phyloP scores from a whole-genome alignment of 768 basidiomycete species.

The Mycena indigotica region DNA sequence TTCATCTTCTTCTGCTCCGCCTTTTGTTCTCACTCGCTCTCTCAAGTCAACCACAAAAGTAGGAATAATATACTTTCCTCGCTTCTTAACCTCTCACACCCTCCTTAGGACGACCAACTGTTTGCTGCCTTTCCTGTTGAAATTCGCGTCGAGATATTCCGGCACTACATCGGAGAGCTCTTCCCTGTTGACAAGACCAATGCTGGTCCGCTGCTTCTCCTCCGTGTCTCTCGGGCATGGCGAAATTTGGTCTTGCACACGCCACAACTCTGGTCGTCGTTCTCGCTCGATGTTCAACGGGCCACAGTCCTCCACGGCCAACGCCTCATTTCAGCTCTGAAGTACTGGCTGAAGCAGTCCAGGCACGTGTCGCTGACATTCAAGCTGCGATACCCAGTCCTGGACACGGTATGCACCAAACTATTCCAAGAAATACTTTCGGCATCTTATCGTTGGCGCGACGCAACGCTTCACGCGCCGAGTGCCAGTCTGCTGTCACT shows the following conservation, averaged over 20 bases:
- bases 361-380: constrained; percentile 14
- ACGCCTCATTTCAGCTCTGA: constrained; percentile 28
- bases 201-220: constrained; percentile 42
- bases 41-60: too few species aligned
- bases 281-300: constrained; percentile 36
- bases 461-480: constrained; percentile 38
- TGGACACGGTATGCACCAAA: constrained; percentile 11
- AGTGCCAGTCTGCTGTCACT: constrained; percentile 30
- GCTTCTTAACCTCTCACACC: too few species aligned
- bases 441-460: constrained; percentile 34
- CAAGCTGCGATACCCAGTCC: constrained; percentile 9
- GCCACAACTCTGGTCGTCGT: constrained; percentile 51
- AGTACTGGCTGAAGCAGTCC: constrained; percentile 43
- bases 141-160: constrained; percentile 50
- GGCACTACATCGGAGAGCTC: constrained; percentile 36
- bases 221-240: constrained; percentile 47
- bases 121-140: constrained; percentile 48
- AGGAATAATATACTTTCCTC: too few species aligned
- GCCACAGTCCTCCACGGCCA: constrained; percentile 12
- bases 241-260: constrained; percentile 38
- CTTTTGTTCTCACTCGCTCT: neutral
- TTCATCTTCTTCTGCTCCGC: neutral
- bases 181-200: constrained; percentile 31
- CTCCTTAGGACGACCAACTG: too few species aligned
- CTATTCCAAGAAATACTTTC: constrained; percentile 13